phyloP scores from a whole-genome alignment of 1,284 basidiomycete genomes.

The Athelia sp. region DNA sequence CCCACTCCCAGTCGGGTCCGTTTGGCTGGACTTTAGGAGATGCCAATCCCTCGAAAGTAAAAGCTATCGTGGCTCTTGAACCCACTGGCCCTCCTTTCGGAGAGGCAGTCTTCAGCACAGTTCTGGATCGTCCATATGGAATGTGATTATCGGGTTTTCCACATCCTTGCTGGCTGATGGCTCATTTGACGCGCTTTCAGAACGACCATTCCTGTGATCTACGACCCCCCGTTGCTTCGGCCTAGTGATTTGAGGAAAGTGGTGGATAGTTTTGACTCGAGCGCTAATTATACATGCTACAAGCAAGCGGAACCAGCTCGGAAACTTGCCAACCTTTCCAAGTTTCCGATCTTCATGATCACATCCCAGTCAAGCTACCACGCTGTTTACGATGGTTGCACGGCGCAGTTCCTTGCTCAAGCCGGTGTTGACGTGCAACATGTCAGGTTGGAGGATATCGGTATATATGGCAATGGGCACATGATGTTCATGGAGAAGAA shows the following conservation, averaged over 20 bases:
- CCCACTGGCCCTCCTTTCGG: slow-evolving; percentile 45
- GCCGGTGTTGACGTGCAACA: slow-evolving; percentile 41
- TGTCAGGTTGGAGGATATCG: slow-evolving; percentile 31
- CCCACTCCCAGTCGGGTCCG: slow-evolving; percentile 43
- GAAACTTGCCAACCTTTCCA: slow-evolving; percentile 33
- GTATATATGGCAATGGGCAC: slow-evolving; percentile 41
- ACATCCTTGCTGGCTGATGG: too few relatives aligned
- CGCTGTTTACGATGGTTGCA: slow-evolving; percentile 40
- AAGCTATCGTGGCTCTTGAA: slow-evolving; percentile 41
- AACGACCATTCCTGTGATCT: slow-evolving; percentile 37
- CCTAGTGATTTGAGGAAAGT: slow-evolving; percentile 28
- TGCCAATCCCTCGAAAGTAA: slow-evolving; percentile 34
- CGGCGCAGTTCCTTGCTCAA: slow-evolving; percentile 34
- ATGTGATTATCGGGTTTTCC: slow-evolving; percentile 12
- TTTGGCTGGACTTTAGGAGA: slow-evolving; percentile 47
- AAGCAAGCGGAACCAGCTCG: slow-evolving; percentile 37
- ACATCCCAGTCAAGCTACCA: slow-evolving; percentile 46
- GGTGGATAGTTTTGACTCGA: slow-evolving; percentile 17
- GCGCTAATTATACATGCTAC: slow-evolving; percentile 32
- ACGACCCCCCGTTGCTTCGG: slow-evolving; percentile 32
- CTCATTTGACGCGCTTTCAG: too few relatives aligned
- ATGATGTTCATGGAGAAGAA: slow-evolving; percentile 53
- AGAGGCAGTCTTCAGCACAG: slow-evolving; percentile 32
- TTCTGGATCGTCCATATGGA: slow-evolving; percentile 29
- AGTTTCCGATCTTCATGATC: slow-evolving; percentile 39